Evolutionary conservation across 805 yeast genomes (phyloP), one percentile per base, ranked within the genome.

Genomic region (Ogataea trehaloabstinens): DNA sequence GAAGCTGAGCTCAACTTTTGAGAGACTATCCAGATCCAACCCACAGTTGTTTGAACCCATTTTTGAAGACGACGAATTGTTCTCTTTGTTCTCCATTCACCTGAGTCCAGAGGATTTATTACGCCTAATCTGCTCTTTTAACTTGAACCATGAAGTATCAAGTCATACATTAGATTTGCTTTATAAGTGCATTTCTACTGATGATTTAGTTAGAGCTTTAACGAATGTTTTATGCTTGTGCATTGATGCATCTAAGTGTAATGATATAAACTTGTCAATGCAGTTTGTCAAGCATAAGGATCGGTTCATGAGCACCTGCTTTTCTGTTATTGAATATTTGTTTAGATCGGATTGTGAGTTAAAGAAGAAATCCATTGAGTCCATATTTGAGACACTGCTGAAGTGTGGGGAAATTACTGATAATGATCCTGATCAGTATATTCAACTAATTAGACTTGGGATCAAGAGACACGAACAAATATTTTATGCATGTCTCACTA

Each of bases 221-320:
- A 42, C 42, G 2, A 45, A 48, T 13, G 42, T 50, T 4, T 32
- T 63, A 8, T 40, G 18, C 17, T 37, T 41, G 19, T 49, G 57
- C 5, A 34, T 49, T 16, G 63, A 62, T 41, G 49, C 58, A 2
- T 53, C 63, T 1, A 52, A 48, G 17, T 43, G 51, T 5, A 52
- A 51, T 12, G 60, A 59, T 28, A 42, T 56, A 16, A 52, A 51
- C 25, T 16, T 62, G 16, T 57, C 64, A 1, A 52, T 61, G 38
- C 66, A 60, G 28, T 55, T 52, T 34, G 54, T 54, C 27, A 60
- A 58, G 32, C 37, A 57, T 39, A 55, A 57, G 31, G 25, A 34
- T 4, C 29, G 34, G 12, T 52, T 59, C 19, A 32, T 60, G 35
- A 34, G 44, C 8, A 44, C 53, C 1, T 49, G 56, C 30, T 52